Conservation (phyloP, 768 basidiomycete genomes). For the Trametes villosa region DNA sequence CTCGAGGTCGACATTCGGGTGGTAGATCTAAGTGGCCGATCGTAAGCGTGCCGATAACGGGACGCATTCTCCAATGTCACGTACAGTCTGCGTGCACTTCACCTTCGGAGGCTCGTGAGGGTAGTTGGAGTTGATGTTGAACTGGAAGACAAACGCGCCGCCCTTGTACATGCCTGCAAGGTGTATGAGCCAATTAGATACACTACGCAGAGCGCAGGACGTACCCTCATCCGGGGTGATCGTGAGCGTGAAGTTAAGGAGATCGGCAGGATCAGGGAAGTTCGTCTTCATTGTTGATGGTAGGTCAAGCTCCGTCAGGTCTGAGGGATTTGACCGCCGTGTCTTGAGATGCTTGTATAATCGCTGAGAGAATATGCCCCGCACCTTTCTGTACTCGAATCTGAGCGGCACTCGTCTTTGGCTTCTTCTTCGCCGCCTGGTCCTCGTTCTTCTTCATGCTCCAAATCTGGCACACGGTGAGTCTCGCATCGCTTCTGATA, state of each 20-base stretch:
- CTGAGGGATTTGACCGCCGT: conserved; percentile 44
- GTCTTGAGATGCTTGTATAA: not conserved
- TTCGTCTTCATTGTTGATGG: conserved; percentile 95
- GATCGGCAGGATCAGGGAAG: conserved; percentile 91
- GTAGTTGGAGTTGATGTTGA: conserved; percentile 96
- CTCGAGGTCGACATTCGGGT: conserved; percentile 97
- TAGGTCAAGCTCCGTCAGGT: conserved; percentile 95
- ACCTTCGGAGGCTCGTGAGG: conserved; percentile 99
- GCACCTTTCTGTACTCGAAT: conserved; percentile 99
- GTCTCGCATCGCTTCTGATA: not conserved
- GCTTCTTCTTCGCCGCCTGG: conserved; percentile 95
- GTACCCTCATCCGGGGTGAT: conserved; percentile 96
- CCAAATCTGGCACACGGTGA: conserved; percentile 74
- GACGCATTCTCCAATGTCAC: conserved; percentile 29
- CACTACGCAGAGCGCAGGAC: too few species aligned
- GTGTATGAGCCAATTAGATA: not conserved
- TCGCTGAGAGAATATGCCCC: conserved; percentile 19
- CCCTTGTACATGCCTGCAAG: conserved; percentile 94
- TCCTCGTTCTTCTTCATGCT: conserved; percentile 99
- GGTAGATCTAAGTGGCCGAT: conserved; percentile 76
- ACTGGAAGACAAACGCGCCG: conserved; percentile 91
- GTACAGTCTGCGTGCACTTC: conserved; percentile 91
- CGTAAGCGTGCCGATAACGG: not conserved
- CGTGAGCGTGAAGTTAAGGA: conserved; percentile 94
- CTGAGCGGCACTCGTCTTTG: conserved; percentile 97